Evolutionary conservation across 2,329 filamentous ascomycete species (phyloP), one percentile per base, ranked within the genome.

Genomic region (Venturia pyrina): DNA sequence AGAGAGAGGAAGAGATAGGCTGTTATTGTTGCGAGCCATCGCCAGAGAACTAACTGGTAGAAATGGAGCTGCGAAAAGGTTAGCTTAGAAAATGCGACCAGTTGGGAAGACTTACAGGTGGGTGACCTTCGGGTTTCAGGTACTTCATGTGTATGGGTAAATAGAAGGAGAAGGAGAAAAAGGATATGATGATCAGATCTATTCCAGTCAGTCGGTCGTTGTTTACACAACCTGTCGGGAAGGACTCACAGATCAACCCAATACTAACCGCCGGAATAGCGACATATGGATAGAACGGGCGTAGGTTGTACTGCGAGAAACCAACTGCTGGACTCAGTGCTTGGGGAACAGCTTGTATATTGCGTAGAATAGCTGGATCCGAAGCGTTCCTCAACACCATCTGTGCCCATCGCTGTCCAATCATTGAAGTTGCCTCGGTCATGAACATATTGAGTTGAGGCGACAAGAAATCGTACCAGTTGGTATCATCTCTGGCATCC

Each of bases 161-260:
- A 70, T 88, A 85, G 75, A 88, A 88, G 0, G 81, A 79, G 73
- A 86, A 88, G 37, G 81, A 85, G 77, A 88, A 88, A 76, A 88
- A 88, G 0, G 85, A 83, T 50, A 88, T 79, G 70, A 89, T 88
- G 70, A 89, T 88, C 1, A 88, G 76, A 71, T 88, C 68, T 69
- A 57, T 17, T 7, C 37, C 2, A 34, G 37, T 40, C 10, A 34
- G 43, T 5, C 3, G 11, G 2, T 24, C 46, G 15, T 21, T 48
- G 50, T 15, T 6, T n/a, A 41, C 15, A 24, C 17, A 19, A n/a
- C 32, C 60, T 46, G 53, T 28, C 28, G 28, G 15, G 4, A 10
- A 24, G 28, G 24, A 53, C 69, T 63, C 65, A 70, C 69, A 88
- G 69, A 89, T 88, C 37, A 88, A 74, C 0, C 85, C 85, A 64